Conservation (phyloP, 2,329 filamentous ascomycete species). For the Fusarium euwallaceae region DNA sequence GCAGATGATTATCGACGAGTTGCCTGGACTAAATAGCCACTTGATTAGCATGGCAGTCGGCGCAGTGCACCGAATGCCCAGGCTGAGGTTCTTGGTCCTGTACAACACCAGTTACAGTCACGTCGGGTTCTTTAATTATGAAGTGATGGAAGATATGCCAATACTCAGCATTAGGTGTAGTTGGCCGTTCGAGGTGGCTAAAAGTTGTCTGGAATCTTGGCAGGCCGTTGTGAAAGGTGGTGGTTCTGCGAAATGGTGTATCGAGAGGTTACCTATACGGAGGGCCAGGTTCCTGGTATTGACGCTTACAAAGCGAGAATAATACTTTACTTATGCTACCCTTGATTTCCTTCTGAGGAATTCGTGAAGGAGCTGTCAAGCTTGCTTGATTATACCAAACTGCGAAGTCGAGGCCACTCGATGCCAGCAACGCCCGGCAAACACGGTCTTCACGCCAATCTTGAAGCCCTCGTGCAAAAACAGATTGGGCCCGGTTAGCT, state of each 20-base stretch:
- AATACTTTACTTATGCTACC: not conserved
- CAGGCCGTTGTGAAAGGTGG: not conserved
- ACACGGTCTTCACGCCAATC: not conserved
- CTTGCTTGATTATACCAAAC: not conserved
- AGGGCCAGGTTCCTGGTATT: not conserved
- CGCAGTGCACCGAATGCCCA: not conserved
- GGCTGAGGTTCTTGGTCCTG: not conserved
- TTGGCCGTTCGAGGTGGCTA: not conserved
- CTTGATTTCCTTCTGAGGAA: not conserved
- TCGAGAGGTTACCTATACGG: not conserved
- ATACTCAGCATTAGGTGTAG: not conserved
- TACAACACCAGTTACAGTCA: not conserved
- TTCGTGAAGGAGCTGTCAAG: not conserved
- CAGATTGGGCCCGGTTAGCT: conserved; percentile 41
- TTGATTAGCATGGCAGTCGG: not conserved
- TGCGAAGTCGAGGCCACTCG: not conserved
- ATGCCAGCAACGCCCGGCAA: not conserved
- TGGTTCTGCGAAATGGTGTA: not conserved
- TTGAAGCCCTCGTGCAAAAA: not conserved
- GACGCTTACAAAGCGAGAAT: not conserved
- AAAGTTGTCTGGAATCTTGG: not conserved
- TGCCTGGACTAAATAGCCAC: not conserved
- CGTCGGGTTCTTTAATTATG: conserved; percentile 3
- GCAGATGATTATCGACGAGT: not conserved
- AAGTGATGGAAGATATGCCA: not conserved